These are phyloP conservation scores for Pleurotus platypus DNA, from an alignment of 768 basidiomycete species.

Conservation along the genomic window DNA sequence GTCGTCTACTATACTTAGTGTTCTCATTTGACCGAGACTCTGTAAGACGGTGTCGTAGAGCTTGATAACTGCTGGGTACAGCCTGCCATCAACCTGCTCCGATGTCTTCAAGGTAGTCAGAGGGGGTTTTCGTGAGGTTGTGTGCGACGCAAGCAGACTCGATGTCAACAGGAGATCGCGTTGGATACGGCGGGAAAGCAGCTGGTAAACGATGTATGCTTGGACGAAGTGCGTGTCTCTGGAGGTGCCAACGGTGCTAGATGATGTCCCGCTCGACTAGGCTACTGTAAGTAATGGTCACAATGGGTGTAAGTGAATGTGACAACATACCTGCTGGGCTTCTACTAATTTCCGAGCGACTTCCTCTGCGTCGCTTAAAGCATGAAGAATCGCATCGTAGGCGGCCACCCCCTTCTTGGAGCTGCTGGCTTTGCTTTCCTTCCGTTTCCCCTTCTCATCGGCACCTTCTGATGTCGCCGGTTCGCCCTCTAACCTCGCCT, in stretches of 20 bases:
- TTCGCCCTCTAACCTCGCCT: slow-evolving; percentile 48
- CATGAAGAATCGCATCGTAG: slow-evolving; percentile 81
- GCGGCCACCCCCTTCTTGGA: slow-evolving; percentile 80
- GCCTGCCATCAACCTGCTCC: slow-evolving; percentile 60
- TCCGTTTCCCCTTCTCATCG: slow-evolving; percentile 15
- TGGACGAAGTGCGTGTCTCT: slow-evolving; percentile 85
- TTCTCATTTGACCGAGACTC: slow-evolving; percentile 79
- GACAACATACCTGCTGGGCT: slow-evolving; percentile 64
- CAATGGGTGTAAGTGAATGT: slow-evolving; percentile 3
- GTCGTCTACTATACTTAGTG: slow-evolving; percentile 82
- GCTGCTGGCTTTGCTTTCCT: slow-evolving; percentile 28
- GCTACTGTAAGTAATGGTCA: not conserved
- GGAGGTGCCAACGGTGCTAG: slow-evolving; percentile 28
- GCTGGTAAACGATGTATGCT: slow-evolving; percentile 82
- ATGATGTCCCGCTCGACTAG: slow-evolving; percentile 38
- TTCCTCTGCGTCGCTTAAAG: slow-evolving; percentile 87
- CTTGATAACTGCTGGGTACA: slow-evolving; percentile 88
- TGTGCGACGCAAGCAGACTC: slow-evolving; percentile 51
- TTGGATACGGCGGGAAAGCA: slow-evolving; percentile 83
- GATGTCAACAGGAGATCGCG: slow-evolving; percentile 82
- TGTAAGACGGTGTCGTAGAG: slow-evolving; percentile 83
- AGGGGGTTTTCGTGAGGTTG: slow-evolving; percentile 18
- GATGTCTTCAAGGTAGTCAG: slow-evolving; percentile 8
- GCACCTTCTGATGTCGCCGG: slow-evolving; percentile 23
- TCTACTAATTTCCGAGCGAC: slow-evolving; percentile 78